Base-by-base conservation (phyloP, 768 basidiomycete species). In the Pluteus cervinus region DNA sequence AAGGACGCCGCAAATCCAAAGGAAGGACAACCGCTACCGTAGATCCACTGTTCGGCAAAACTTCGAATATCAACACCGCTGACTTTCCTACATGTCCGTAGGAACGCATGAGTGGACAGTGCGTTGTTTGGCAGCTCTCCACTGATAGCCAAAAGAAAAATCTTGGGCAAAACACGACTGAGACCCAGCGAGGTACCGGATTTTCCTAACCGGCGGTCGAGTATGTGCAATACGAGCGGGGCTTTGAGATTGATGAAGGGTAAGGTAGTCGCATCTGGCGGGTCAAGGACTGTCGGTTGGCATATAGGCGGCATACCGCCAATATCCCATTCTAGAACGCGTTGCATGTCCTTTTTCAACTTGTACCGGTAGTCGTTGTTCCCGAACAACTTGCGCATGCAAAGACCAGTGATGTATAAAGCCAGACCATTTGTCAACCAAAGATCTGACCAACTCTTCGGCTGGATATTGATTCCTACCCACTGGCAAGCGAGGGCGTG, bases 1-100 rank as follows among this genome's bases (percentile, higher is more conserved):
- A 98, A 98, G 24, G 80, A 81, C 1, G 94, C 91, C 9, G 80
- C 78, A 56, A 99, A 86, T 0, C 75, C 77, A 55, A 99, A 92
- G 2, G 81, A 74, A 1, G 96, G 96, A 56, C 92, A 96, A 15
- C 96, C 96, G 56, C 87, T 91, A 9, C 93, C 93, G 52, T 92
- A 96, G 44, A 99, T 90, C 96, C 96, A 99, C 57, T 98, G 94
- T 52, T 98, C 92, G n/a, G 90, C 88, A 54, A 99, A 99, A 20
- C 78, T 75, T 38, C 86, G 73, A 16, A 86, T 74, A 53, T 98
- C 94, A 12, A 89, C 84, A 7, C 92, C 89, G 53, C 87, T 88
- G 44, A 93, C 86, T 60, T 93, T 98, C 48, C 93, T 71, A 53
- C 93, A 98, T 29, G 79, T 91, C 41, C 91, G 67, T 42, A 98